Conservation (phyloP, 2,329 filamentous ascomycete species). For the Hawksworthiomyces lignivorus region DNA sequence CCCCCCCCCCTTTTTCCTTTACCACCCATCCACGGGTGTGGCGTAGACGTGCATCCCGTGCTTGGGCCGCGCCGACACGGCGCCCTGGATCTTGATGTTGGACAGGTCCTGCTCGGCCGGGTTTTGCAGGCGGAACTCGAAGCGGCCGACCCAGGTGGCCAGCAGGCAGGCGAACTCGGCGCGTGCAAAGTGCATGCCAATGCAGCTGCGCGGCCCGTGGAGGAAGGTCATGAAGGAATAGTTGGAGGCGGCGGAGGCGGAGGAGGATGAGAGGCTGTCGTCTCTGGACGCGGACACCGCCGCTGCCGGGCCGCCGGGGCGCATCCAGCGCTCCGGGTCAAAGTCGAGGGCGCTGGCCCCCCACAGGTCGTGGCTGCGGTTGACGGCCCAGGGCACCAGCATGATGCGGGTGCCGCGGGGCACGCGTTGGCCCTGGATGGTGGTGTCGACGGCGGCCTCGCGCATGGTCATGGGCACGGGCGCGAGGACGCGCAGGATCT, state of each 20-base stretch:
- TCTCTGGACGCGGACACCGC: constrained; percentile 40
- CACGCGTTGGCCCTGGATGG: constrained; percentile 55
- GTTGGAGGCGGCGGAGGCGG: constrained; percentile 67
- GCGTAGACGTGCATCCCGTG: constrained; percentile 64
- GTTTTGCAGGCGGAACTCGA: constrained; percentile 53
- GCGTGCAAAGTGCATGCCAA: constrained; percentile 72
- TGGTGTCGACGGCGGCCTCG: constrained; percentile 55
- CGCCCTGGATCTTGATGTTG: constrained; percentile 59
- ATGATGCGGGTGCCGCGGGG: constrained; percentile 65
- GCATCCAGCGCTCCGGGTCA: constrained; percentile 71
- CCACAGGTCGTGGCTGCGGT: constrained; percentile 64
- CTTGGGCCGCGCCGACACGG: constrained; percentile 64
- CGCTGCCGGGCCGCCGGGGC: constrained; percentile 26
- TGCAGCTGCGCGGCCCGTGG: constrained; percentile 79
- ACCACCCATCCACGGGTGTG: constrained; percentile 62
- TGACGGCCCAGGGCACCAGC: constrained; percentile 59
- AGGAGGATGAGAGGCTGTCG: constrained; percentile 39
- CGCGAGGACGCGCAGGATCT: constrained; percentile 65
- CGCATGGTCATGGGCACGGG: constrained; percentile 67
- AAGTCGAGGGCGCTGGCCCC: constrained; percentile 67
- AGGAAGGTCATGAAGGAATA: constrained; percentile 76
- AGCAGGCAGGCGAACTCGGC: constrained; percentile 80
- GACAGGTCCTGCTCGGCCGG: constrained; percentile 57
- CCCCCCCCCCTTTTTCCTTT: no score
- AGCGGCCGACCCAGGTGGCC: constrained; percentile 68